Evolutionary conservation across 768 basidiomycete species (phyloP).

Genomic region (Termitomyces sp.): DNA sequence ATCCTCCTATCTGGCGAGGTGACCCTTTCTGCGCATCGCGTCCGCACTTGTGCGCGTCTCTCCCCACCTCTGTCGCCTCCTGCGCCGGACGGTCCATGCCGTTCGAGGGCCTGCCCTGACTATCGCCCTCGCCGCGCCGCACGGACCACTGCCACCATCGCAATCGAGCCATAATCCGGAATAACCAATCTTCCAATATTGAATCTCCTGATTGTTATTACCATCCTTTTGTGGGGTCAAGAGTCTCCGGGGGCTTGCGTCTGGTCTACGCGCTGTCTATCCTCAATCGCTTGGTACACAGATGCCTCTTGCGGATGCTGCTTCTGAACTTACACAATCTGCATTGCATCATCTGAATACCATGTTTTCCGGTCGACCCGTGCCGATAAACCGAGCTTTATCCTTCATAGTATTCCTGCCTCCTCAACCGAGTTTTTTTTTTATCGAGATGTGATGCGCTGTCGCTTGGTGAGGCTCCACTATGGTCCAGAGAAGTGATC

Average conservation of each 20-base stretch:
- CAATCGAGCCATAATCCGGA: neutral
- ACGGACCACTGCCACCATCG: neutral
- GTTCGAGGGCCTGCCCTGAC: too few species aligned
- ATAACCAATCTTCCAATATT: slow-evolving; percentile 1
- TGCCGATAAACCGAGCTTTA: slow-evolving; percentile 2
- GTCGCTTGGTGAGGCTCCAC: neutral
- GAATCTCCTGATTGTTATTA: neutral
- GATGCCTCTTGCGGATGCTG: slow-evolving; percentile 6
- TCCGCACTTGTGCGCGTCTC: neutral
- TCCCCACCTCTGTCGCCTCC: too few species aligned
- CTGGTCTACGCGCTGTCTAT: slow-evolving; percentile 2
- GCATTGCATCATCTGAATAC: neutral
- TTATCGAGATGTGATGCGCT: neutral
- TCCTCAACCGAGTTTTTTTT: neutral
- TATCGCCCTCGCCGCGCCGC: neutral
- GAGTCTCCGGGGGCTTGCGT: slow-evolving; percentile 10
- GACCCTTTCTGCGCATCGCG: neutral
- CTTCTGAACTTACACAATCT: neutral
- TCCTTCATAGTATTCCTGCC: too few species aligned
- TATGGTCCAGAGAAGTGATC: too few species aligned
- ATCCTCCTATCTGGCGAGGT: neutral
- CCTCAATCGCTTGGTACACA: neutral
- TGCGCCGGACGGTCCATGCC: neutral
- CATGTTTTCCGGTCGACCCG: neutral
- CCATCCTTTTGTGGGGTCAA: neutral